Conservation (phyloP, 805 yeast species). For the Geotrichum ghanense region DNA sequence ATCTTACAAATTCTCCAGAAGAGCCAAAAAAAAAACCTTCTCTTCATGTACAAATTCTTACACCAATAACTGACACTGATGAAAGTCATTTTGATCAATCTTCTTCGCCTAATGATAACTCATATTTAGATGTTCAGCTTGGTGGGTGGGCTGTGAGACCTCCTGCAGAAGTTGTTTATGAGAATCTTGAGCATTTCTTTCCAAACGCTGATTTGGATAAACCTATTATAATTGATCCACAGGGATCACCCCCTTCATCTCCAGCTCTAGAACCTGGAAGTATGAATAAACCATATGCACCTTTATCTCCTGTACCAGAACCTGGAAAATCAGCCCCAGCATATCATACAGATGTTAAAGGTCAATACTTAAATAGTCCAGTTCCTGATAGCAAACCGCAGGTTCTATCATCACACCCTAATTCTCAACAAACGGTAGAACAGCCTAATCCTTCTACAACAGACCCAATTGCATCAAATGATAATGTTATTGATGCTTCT, state of each 20-base stretch:
- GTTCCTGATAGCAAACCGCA: background rate
- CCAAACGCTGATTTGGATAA: constrained; percentile 88
- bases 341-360: too few relatives aligned
- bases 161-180: constrained; percentile 86
- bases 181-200: constrained; percentile 82
- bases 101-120: background rate
- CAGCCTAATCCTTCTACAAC: too few relatives aligned
- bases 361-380: too few relatives aligned
- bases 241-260: constrained; percentile 20
- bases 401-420: background rate
- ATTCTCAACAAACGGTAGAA: too few relatives aligned
- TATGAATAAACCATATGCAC: constrained; percentile 1
- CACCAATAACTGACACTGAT: background rate
- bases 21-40: background rate
- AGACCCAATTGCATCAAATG: too few relatives aligned
- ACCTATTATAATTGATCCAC: constrained; percentile 67
- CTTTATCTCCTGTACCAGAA: constrained; percentile 5
- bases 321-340: constrained; percentile 1
- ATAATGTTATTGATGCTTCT: too few relatives aligned
- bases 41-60: constrained; percentile 2
- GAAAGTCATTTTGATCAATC: constrained; percentile 1
- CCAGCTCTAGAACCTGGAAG: background rate
- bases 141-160: constrained; percentile 72
- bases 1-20: constrained; percentile 3
- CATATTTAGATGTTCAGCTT: constrained; percentile 8